Evolutionary conservation across 805 yeast genomes (phyloP), one percentile per base, ranked within the genome.

Genomic region (Yamadazyma takamatsuzukensis): DNA sequence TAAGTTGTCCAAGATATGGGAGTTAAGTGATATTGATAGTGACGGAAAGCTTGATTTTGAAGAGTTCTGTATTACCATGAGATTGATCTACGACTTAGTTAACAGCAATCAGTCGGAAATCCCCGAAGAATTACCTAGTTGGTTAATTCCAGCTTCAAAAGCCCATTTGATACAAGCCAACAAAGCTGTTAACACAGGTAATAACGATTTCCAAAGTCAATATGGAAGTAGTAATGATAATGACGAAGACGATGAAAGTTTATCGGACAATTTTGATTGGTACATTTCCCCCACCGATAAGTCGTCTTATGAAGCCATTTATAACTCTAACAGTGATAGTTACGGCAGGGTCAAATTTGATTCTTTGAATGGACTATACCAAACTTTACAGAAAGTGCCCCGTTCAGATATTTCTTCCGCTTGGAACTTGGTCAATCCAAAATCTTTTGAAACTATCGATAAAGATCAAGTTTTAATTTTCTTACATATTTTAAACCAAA

Each of bases 61-160:
- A 61, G 99, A 93, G 63, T 93, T 93, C 59, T 93, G 97, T 53
- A 86, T 93, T 43, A 90, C 97, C 32, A 93, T 93, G 99, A 74
- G 97, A 46, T 71, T 93, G 35, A 85, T 90, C 27, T 93, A 88
- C 54, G 98, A 93, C 54, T 58, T 83, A 54, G 90, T 93, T 34
- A 89, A 93, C 57, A 86, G 89, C 12, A 64, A 60, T 27, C 47
- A 69, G 12, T 58, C 64, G 13, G 34, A 40, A 3, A 67, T 89
- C 5, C 98, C 98, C 1, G 56, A 64, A 15, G 70, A 71, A 29
- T 68, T 93, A 37, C 99, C 99, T 2, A 78, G 74, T 27, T 90
- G 97, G 97, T 74, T 93, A 39, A 75, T 93, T 39, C 98, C 99
- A 1, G 81, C 90, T 5, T 76, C 86, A 32, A 93, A 93, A 51